Evolutionary conservation across 2,329 filamentous ascomycete genomes (phyloP).

Genomic region (Colletotrichum lini): DNA sequence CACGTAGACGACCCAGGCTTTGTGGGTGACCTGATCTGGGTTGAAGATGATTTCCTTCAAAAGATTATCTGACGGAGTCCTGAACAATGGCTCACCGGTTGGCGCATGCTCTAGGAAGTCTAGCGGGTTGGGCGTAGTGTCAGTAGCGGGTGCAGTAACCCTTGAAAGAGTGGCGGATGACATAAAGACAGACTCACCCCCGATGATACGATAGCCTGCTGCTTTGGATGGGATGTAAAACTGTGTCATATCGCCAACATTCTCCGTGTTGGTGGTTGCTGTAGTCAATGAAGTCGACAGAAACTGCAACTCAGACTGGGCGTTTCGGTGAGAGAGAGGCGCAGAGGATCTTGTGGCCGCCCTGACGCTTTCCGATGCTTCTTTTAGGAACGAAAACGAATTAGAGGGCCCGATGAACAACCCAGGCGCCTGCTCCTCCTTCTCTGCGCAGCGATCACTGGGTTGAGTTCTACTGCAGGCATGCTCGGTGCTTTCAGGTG

Average conservation of each 20-base stretch:
- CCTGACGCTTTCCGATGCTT: not conserved
- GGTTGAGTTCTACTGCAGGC: too few relatives aligned
- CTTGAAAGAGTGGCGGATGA: not conserved
- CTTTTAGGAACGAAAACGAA: conserved; percentile 20
- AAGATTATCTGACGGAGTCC: conserved; percentile 17
- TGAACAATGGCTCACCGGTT: conserved; percentile 13
- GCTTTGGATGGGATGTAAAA: conserved; percentile 20
- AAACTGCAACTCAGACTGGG: conserved; percentile 12
- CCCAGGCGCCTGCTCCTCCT: not conserved
- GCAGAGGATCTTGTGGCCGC: not conserved
- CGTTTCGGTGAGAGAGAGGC: not conserved
- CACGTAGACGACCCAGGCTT: conserved; percentile 18
- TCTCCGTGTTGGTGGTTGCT: not conserved
- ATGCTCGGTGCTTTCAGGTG: too few relatives aligned
- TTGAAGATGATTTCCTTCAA: conserved; percentile 17
- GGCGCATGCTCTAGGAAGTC: conserved; percentile 24
- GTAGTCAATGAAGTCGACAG: conserved; percentile 17
- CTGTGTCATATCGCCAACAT: not conserved
- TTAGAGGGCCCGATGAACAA: conserved; percentile 16
- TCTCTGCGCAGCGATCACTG: too few relatives aligned
- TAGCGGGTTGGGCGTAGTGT: not conserved
- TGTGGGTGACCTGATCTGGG: not conserved
- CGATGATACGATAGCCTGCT: conserved; percentile 20
- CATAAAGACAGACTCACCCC: not conserved
- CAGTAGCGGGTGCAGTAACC: too few relatives aligned